Conservation (phyloP, 805 yeast species). For the Barnettozyma pratensis region DNA sequence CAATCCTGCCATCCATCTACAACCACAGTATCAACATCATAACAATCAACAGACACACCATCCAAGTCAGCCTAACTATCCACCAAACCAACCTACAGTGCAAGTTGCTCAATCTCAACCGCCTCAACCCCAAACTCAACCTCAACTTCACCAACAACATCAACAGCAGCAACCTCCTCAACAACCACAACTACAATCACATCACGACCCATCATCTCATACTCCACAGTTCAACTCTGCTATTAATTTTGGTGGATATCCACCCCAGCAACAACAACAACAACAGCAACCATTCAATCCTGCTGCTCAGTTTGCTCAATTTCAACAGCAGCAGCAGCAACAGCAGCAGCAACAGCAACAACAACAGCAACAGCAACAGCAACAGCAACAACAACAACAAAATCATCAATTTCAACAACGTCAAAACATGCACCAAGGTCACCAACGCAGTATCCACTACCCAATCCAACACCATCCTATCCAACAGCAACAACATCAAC, state of each 20-base stretch:
- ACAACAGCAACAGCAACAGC: neutral
- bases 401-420: neutral
- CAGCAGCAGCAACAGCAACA: neutral
- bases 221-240: neutral
- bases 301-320: neutral
- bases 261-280: neutral
- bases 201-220: neutral
- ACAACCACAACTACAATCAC: neutral
- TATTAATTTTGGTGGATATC: neutral
- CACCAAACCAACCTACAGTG: no score
- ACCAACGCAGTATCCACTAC: neutral
- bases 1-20: slow-evolving; percentile 17
- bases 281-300: neutral
- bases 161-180: neutral
- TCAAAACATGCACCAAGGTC: neutral
- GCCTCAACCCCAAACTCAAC: no score
- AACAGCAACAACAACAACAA: neutral
- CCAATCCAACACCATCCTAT: neutral
- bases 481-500: neutral
- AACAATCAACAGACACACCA: neutral
- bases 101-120: no score
- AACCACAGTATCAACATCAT: slow-evolving; percentile 12
- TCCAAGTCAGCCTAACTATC: neutral
- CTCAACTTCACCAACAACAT: neutral
- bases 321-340: slow-evolving; percentile 2